Evolutionary conservation across 208 protist species (phyloP), one percentile per base, ranked within the genome.

Genomic region (Crithidia bombi): DNA sequence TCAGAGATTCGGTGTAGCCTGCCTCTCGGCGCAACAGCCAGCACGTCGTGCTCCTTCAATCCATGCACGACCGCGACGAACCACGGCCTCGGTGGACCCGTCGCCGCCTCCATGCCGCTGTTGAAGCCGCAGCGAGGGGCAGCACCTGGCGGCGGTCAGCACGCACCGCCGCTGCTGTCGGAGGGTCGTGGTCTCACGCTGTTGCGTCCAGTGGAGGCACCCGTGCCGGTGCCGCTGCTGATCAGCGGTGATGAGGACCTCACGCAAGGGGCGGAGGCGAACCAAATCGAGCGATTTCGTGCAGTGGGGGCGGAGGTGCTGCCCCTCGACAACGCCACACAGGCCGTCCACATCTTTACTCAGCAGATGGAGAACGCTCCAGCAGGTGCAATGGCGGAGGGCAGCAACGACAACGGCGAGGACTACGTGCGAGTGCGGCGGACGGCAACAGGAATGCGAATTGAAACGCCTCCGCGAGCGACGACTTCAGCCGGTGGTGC

Each of bases 301-400:
- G 71, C 71, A 7, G 43, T 65, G 15, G 71, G 71, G 5, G 71
- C 71, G 1, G 71, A 69, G 55, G 71, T 76, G 64, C 71, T 70
- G 71, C 10, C 54, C 14, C 32, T 65, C 19, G 63, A 30, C 33
- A 38, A 61, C 15, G 71, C 71, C 55, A 76, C 71, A 17, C 71
- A 76, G 71, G 5, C 47, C 10, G 63, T 76, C 26, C 56, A 70
- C 28, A 70, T 76, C 39, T 76, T 70, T 39, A 76, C 63, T 9
- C 62, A 70, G 26, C 26, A 25, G 6, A 41, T 54, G 56, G 71
- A 76, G 28, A 36, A 43, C 17, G 17, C 43, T 17, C 46, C 59
- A n/a, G 7, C n/a, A 0, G n/a, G 59, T 39, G 59, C 44, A 17
- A 9, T 30, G 32, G 32, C 28, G 17, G 19, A 41, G 33, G 50